Evolutionary conservation across 495 filamentous ascomycete genomes (phyloP), one percentile per base, ranked within the genome.

Genomic region (Tuber borchii): DNA sequence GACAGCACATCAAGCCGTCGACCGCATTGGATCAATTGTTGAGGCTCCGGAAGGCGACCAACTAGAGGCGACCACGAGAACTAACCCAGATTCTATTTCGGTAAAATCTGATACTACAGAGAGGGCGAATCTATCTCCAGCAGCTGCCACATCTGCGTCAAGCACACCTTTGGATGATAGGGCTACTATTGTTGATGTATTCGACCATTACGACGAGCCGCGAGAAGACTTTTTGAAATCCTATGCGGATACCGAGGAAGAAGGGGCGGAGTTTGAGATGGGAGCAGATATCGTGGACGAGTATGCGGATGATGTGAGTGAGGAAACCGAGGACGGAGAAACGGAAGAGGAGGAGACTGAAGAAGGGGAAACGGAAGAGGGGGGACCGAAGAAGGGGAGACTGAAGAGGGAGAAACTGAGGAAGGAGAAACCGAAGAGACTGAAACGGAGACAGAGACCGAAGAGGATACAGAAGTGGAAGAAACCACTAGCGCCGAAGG

Each of bases 151-250:
- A 45, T 71, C 75, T 42, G 72, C 73, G 51, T 82, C 80, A 51
- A 71, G 75, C 71, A 79, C 78, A 39, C 78, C 78, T 68, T 69
- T 79, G 40, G 81, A 82, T 42, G 80, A 82, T 69, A 76, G 80
- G 40, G 73, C 76, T 56, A 83, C 81, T 61, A 80, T 83, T 48
- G 75, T 71, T 65, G 79, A 77, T 71, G 78, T 83, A 39, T 82
- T 83, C 70, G 82, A 83, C 39, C 69, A 77, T 74, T 83, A 83
- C 40, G 81, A 83, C 79, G 81, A 83, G 12, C 81, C 82, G 26
- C 74, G 81, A 42, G 81, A 83, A 40, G 81, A 83, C 72, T 78
- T 83, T 75, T 42, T 83, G n/a, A 78, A 68, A 20, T 77, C 81
- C 10, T 83, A 83, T 77, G 72, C 48, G 61, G 76, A 80, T 78